These are phyloP conservation scores for Teratosphaeria gauchensis DNA, from an alignment of 2,329 filamentous ascomycete genomes.

Conservation along the genomic window DNA sequence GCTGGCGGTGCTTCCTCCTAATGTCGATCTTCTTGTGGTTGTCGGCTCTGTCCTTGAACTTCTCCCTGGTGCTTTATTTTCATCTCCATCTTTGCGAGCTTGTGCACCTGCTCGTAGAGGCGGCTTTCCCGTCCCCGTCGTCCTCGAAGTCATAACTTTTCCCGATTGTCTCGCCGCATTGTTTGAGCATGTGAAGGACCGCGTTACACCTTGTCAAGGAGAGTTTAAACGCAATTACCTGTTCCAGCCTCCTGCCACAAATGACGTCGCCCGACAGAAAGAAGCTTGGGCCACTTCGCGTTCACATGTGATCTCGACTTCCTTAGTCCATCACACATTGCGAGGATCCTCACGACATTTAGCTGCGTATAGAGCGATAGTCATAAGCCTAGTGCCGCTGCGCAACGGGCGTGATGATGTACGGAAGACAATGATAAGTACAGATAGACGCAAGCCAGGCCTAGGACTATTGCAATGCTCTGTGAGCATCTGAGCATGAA, in stretches of 20 bases:
- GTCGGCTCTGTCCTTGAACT: slow-evolving; percentile 4
- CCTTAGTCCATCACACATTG: too few species aligned
- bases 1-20: slow-evolving; percentile 1
- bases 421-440: too few species aligned
- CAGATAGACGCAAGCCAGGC: too few species aligned
- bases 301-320: not conserved
- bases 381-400: too few species aligned
- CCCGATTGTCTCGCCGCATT: not conserved
- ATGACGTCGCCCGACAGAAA: not conserved
- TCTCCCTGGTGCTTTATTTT: slow-evolving; percentile 7
- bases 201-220: not conserved
- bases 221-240: not conserved
- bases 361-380: too few species aligned
- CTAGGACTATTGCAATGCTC: too few species aligned
- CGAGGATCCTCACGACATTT: too few species aligned
- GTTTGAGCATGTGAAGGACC: not conserved
- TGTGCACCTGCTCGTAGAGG: not conserved
- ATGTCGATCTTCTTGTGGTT: slow-evolving; percentile 3
- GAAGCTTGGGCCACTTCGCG: not conserved
- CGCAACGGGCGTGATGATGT: too few species aligned
- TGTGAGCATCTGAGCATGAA: too few species aligned
- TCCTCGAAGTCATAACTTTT: not conserved
- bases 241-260: not conserved
- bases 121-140: not conserved
- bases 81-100: slow-evolving; percentile 1